Evolutionary conservation across 2,329 filamentous ascomycete species (phyloP).

Genomic region (Neocatenulostroma microsporum): DNA sequence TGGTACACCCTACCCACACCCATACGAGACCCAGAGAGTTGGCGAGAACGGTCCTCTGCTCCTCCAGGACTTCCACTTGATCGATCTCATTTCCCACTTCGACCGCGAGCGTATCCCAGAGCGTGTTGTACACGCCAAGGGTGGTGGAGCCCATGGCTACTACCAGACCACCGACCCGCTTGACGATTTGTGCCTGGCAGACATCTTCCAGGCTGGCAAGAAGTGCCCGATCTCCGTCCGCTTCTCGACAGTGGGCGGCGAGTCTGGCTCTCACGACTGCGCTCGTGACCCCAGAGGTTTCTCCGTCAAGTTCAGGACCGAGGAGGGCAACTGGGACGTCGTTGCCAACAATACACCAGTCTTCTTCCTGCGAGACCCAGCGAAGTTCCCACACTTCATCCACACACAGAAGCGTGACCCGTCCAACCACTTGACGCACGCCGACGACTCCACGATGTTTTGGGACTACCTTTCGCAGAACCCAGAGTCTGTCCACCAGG

Average conservation of each 20-base stretch:
- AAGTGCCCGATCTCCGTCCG: conserved; percentile 59
- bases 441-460: conserved; percentile 57
- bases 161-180: conserved; percentile 41
- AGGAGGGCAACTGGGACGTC: conserved; percentile 61
- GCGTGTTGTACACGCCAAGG: conserved; percentile 46
- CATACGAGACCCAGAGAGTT: conserved; percentile 50
- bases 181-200: conserved; percentile 40
- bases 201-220: conserved; percentile 55
- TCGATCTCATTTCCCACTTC: conserved; percentile 45
- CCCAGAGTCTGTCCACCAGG: conserved; percentile 47
- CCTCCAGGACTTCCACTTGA: conserved; percentile 45
- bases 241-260: conserved; percentile 69
- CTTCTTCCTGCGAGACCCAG: conserved; percentile 67
- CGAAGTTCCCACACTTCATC: conserved; percentile 66
- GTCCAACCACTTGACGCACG: conserved; percentile 60
- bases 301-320: conserved; percentile 64
- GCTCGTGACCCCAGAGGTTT: conserved; percentile 67
- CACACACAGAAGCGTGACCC: conserved; percentile 70
- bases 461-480: conserved; percentile 55
- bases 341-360: conserved; percentile 68
- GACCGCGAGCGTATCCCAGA: conserved; percentile 45
- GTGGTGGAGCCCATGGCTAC: conserved; percentile 42
- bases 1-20: conserved; percentile 50
- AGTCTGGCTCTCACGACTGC: conserved; percentile 62
- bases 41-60: conserved; percentile 53